Percentiles rank a stretch among this genome's conserved stretches.
These are phyloP conservation scores for Agastache rugosa DNA, from an alignment of 257 asterid species.

Conservation along the genomic window DNA sequence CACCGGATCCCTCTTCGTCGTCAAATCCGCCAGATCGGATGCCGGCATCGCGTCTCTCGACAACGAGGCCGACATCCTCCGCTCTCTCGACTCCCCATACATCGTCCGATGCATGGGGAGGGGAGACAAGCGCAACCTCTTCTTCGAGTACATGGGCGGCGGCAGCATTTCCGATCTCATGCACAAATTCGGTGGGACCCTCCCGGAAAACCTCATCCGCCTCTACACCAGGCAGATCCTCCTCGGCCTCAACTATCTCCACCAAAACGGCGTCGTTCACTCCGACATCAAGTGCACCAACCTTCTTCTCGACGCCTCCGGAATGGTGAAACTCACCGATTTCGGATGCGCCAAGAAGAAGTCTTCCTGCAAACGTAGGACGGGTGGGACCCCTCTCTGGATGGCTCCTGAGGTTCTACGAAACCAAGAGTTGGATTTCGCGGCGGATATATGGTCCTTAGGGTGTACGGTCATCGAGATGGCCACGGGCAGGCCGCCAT, in stretches of 20 bases:
- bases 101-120: constrained; percentile 52
- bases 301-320: constrained; percentile 49
- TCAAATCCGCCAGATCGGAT: constrained; percentile 50
- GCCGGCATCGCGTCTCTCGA: constrained; percentile 50
- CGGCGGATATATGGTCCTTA: constrained; percentile 69
- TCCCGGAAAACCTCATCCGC: constrained; percentile 51
- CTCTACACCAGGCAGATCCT: constrained; percentile 58
- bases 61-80: constrained; percentile 59
- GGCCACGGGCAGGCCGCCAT: constrained; percentile 64
- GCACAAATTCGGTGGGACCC: constrained; percentile 54
- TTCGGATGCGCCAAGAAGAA: constrained; percentile 51
- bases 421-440: constrained; percentile 40
- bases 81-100: constrained; percentile 49
- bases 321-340: constrained; percentile 57
- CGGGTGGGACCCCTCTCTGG: constrained; percentile 72
- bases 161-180: constrained; percentile 61
- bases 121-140: constrained; percentile 47
- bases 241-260: constrained; percentile 51
- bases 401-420: constrained; percentile 72
- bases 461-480: constrained; percentile 73
- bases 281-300: constrained; percentile 67
- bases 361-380: constrained; percentile 10
- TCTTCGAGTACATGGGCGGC: constrained; percentile 65
- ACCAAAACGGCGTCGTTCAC: constrained; percentile 54
- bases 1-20: constrained; percentile 61